phyloP scores from a whole-genome alignment of 2,329 filamentous ascomycete species.

The Cercospora sp. region DNA sequence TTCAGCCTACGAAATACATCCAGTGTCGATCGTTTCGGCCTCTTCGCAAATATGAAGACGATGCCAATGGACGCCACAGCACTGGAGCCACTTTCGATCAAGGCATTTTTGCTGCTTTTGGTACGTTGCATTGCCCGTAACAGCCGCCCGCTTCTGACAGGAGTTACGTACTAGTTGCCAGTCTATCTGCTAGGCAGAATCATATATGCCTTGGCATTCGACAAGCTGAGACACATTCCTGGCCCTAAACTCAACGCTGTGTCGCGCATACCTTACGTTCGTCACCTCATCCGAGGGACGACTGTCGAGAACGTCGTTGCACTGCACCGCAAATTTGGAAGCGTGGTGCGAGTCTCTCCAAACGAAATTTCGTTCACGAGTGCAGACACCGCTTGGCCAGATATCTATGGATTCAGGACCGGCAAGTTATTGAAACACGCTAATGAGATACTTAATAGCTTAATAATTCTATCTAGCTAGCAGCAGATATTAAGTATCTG shows the following conservation, averaged over 20 bases:
- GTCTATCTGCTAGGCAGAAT: conserved; percentile 23
- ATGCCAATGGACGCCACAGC: neutral
- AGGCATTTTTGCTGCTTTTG: conserved; percentile 19
- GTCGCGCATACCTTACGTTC: conserved; percentile 29
- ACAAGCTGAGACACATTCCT: conserved; percentile 47
- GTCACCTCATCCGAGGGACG: conserved; percentile 29
- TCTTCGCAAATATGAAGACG: neutral
- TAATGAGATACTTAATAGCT: too few relatives aligned
- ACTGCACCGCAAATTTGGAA: conserved; percentile 45
- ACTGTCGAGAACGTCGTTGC: conserved; percentile 45
- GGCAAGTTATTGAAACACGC: conserved; percentile 31
- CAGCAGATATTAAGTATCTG: too few relatives aligned
- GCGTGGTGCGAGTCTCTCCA: conserved; percentile 45
- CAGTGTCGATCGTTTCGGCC: neutral
- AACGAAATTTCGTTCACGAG: conserved; percentile 48
- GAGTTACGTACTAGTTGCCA: neutral
- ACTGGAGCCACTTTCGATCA: conserved; percentile 14
- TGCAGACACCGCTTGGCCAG: conserved; percentile 46
- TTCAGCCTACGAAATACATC: neutral
- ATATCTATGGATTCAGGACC: conserved; percentile 44
- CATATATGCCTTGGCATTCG: conserved; percentile 46
- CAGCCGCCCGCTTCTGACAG: neutral
- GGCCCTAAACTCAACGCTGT: conserved; percentile 42
- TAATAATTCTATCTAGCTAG: too few relatives aligned
- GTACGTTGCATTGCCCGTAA: conserved; percentile 6